phyloP scores from a whole-genome alignment of 805 yeast genomes.

The Cyberlindnera euphorbiae region DNA sequence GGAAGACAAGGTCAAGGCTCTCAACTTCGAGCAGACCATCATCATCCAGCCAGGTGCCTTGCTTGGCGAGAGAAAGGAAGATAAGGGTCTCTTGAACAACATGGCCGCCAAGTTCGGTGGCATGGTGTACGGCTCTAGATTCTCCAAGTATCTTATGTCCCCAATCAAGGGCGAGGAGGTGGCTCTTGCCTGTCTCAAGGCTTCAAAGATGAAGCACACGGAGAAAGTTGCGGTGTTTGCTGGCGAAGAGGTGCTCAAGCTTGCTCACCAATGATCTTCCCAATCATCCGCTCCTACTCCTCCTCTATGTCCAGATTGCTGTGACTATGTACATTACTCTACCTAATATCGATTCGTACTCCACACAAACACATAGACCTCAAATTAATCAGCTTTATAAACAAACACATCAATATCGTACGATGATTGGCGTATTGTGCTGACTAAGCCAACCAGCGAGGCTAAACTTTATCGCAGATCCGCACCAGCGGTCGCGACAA shows the following conservation, averaged over 20 bases:
- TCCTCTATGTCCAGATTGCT: no score
- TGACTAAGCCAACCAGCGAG: no score
- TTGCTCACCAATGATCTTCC: no score
- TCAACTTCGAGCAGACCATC: conserved; percentile 66
- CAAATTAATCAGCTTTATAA: no score
- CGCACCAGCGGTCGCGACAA: no score
- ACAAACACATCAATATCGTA: no score
- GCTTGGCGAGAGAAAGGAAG: conserved; percentile 53
- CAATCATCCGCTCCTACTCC: no score
- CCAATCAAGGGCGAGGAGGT: conserved; percentile 67
- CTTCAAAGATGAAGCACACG: conserved; percentile 20
- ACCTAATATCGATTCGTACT: no score
- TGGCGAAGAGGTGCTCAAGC: conserved; percentile 23
- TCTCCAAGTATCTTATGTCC: conserved; percentile 29
- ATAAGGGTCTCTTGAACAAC: conserved; percentile 35
- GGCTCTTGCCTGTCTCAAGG: conserved; percentile 48
- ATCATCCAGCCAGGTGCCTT: conserved; percentile 76
- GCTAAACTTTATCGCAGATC: no score
- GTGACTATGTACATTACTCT: no score
- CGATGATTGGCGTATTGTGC: no score
- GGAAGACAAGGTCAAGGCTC: conserved; percentile 58
- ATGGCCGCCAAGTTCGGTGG: conserved; percentile 27
- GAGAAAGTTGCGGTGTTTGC: conserved; percentile 28
- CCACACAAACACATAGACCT: no score
- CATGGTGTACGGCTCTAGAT: conserved; percentile 29